Percentiles rank a stretch among this genome's conserved stretches.
These are phyloP conservation scores for Senecio squalidus DNA, from an alignment of 140 eudicot genomes.

Conservation along the genomic window DNA sequence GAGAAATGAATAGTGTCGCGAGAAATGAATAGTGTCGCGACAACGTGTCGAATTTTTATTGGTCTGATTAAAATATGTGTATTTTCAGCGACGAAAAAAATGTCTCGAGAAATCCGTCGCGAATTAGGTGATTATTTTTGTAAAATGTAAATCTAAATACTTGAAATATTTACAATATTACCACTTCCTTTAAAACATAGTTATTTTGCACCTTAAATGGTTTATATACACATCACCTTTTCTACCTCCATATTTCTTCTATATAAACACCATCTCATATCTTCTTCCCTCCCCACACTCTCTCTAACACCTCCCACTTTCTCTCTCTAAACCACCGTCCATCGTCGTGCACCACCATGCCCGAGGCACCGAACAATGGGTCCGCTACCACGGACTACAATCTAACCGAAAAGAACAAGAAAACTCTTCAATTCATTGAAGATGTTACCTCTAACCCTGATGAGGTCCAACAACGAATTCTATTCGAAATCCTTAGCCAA, in stretches of 20 bases:
- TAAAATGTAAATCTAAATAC: too few relatives aligned
- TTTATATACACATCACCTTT: slow-evolving; percentile 18
- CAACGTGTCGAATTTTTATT: too few relatives aligned
- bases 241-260: slow-evolving; percentile 18
- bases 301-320: slow-evolving; percentile 1
- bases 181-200: slow-evolving; percentile 6
- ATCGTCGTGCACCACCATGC: slow-evolving; percentile 32
- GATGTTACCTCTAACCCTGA: slow-evolving; percentile 42
- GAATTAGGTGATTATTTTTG: too few relatives aligned
- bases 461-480: slow-evolving; percentile 29
- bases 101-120: too few relatives aligned
- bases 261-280: slow-evolving; percentile 34
- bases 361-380: slow-evolving; percentile 24
- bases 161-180: slow-evolving; percentile 6
- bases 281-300: slow-evolving; percentile 30
- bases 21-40: too few relatives aligned
- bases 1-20: too few relatives aligned
- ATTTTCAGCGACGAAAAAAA: too few relatives aligned
- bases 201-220: slow-evolving; percentile 21
- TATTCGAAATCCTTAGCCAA: slow-evolving; percentile 38
- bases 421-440: slow-evolving; percentile 40
- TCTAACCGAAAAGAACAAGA: slow-evolving; percentile 26
- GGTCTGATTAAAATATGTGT: too few relatives aligned
- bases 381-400: neutral
- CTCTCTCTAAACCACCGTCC: neutral